Evolutionary conservation across 352 stramenopile genomes (phyloP), one percentile per base, ranked within the genome.

Genomic region (Pythium biforme): DNA sequence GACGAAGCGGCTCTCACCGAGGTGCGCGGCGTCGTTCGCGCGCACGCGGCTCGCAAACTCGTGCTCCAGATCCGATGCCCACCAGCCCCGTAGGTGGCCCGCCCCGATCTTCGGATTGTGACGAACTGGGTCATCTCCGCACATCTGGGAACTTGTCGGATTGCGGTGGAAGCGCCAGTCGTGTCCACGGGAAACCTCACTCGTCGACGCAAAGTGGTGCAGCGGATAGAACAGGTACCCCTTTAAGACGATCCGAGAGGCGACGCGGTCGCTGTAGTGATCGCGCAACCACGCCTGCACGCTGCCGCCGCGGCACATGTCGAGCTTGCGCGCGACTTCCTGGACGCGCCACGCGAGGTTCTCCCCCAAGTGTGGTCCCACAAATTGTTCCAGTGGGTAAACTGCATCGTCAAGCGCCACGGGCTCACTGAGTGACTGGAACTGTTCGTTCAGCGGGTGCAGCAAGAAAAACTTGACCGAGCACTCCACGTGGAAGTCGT

Each of bases 401-500:
- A 54, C 50, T 10, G 51, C 39, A 3, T 39, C 29, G 15, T 40
- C 40, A n/a, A 52, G 15, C 25, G 15, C 27, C 10, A 22, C n/a
- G 20, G 20, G 20, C 14, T 39, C 52, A 11, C 25, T 45, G 19
- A 14, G 15, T 6, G 39, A 29, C 6, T 26, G 23, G 26, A 43
- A 55, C 25, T 51, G 17, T 15, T 55, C 69, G 9, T 73, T 22
- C 23, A 78, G 53, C 20, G 76, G 68, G 56, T 86, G 76, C 12
- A 90, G 54, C 47, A 92, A 48, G 60, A 92, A 92, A 55, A 90
- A 92, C 59, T 92, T 92, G 66, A 92, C 76, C 2, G 83, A 90
- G 20, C 75, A 86, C 59, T 92, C 81, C n/a, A 89, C 79, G 53
- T 92, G 83, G 39, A 78, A 77, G 58, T 89, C 73, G 34, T 62